A percentile compares a stretch with the other conserved stretches of the same genome.
Evolutionary conservation across 805 yeast species (phyloP).

Genomic region (Kodamaea leandrae): DNA sequence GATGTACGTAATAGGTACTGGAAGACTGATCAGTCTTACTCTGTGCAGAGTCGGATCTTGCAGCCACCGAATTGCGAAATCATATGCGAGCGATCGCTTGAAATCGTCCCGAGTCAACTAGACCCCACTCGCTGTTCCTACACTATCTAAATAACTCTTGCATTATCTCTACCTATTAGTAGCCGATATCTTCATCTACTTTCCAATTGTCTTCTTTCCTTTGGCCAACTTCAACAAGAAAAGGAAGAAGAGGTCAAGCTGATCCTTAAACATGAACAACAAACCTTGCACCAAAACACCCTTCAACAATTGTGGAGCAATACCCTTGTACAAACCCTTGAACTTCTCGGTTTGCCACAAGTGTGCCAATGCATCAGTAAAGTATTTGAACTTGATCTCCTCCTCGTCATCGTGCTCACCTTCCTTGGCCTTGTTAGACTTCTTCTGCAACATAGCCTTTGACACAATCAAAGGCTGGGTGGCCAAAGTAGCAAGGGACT

Average conservation of each 20-base stretch:
- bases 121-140: no score
- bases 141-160: neutral
- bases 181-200: no score
- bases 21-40: no score
- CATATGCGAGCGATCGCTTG: no score
- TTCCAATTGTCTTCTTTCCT: constrained; percentile 7
- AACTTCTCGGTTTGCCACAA: constrained; percentile 64
- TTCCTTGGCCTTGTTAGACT: constrained; percentile 17
- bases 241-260: constrained; percentile 44
- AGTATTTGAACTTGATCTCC: constrained; percentile 49
- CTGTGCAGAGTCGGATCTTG: no score
- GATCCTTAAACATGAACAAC: constrained; percentile 78
- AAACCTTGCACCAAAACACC: constrained; percentile 85
- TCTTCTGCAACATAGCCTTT: constrained; percentile 73
- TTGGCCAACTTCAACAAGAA: constrained; percentile 30
- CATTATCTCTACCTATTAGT: no score
- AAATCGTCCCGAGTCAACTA: no score
- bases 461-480: constrained; percentile 87
- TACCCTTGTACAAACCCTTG: constrained; percentile 70
- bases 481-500: constrained; percentile 71
- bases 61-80: no score
- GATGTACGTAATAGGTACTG: no score
- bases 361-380: constrained; percentile 61
- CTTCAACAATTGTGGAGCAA: constrained; percentile 75
- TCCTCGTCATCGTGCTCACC: constrained; percentile 33